These are phyloP conservation scores for Andrographis paniculata DNA, from an alignment of 305 asterid species.

Conservation along the genomic window DNA sequence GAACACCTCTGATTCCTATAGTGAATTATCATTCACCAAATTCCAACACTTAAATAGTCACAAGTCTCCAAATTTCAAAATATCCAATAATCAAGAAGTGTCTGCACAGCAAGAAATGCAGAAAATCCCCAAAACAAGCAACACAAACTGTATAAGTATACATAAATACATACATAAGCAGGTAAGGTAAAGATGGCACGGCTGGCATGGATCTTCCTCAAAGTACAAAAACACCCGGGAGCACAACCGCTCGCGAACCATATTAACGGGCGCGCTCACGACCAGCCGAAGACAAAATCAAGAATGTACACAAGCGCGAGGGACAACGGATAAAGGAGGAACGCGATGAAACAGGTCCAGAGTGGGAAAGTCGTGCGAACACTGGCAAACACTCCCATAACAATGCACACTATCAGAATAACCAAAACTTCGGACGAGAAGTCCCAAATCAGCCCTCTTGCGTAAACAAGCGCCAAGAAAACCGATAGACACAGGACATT, in stretches of 20 bases:
- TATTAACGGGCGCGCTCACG: conserved; percentile 13
- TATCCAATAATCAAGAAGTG: too few species aligned
- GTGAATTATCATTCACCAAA: too few species aligned
- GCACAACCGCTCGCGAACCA: not conserved
- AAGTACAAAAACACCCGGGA: too few species aligned
- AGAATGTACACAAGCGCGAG: conserved; percentile 76
- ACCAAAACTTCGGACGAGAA: conserved; percentile 89
- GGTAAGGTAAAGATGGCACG: too few species aligned
- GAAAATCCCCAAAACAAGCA: too few species aligned
- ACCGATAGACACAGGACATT: conserved; percentile 76
- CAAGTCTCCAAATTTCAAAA: too few species aligned
- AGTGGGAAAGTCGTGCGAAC: conserved; percentile 67
- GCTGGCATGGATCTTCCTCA: too few species aligned
- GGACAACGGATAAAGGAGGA: conserved; percentile 67
- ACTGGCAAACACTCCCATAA: conserved; percentile 72
- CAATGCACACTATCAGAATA: conserved; percentile 72
- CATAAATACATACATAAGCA: too few species aligned
- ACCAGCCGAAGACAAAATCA: conserved; percentile 78
- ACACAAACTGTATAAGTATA: too few species aligned
- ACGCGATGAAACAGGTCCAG: conserved; percentile 71
- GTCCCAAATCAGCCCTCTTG: conserved; percentile 74
- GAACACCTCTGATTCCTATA: too few species aligned
- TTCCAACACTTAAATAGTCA: too few species aligned
- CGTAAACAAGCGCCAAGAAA: conserved; percentile 71
- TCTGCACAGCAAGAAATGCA: too few species aligned